Evolutionary conservation across 2,329 filamentous ascomycete genomes (phyloP), one percentile per base, ranked within the genome.

Genomic region (Fusarium oligoseptatum): DNA sequence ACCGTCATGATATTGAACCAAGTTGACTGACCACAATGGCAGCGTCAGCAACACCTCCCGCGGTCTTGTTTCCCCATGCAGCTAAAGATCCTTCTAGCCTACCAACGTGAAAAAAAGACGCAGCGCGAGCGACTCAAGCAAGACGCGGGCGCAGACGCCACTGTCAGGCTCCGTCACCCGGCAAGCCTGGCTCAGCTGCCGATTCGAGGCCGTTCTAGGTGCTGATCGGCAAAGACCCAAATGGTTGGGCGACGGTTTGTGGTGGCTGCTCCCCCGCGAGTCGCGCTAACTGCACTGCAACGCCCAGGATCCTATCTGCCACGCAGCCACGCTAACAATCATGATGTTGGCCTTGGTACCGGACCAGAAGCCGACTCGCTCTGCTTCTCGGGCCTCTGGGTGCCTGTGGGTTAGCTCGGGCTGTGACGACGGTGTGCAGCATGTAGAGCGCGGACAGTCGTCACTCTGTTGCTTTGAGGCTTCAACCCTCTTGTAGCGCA

Each of bases 191-290:
- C 65, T 62, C 71, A 60, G 64, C 60, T 64, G 32, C 69, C 68
- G 64, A 74, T 77, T 78, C 66, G 63, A 73, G 69, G 67, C 75
- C 60, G 52, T 74, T 77, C 69, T 67, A 57, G 72, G 72, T 72
- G 77, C 56, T 76, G 76, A 76, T 77, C 76, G 65, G 60, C 68
- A 43, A 71, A 41, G 45, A 74, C 66, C 70, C 68, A 74, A 70
- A 63, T 48, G 71, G 58, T 63, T 71, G 73, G 73, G 65, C 58
- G 60, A 71, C 75, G 62, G 73, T 70, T 76, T 70, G 64, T 52
- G 64, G 70, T 76, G 76, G 73, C 69, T 77, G 70, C 62, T 62
- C 60, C 45, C 62, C 62, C 66, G 62, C 68, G 68, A 72, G 72
- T 66, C 68, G 57, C 74, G 70, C 77, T 78, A 78, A 71, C 45